phyloP scores from a whole-genome alignment of 2,329 filamentous ascomycete species.

The Metarhizium album region DNA sequence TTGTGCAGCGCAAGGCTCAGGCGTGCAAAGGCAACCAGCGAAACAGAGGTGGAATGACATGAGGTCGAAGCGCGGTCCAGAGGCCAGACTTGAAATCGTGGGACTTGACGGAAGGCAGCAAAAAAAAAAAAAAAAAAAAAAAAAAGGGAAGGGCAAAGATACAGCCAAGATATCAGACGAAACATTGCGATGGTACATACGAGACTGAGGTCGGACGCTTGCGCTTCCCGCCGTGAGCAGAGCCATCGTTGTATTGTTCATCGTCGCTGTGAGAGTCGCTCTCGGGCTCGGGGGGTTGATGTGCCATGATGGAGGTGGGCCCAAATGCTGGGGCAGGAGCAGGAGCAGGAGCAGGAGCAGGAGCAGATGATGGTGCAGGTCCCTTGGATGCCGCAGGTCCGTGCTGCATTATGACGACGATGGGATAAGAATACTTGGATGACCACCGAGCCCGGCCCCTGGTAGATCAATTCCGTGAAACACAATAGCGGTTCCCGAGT shows the following conservation, averaged over 20 bases:
- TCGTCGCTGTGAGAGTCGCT: conserved; percentile 43
- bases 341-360: background rate
- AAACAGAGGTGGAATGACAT: background rate
- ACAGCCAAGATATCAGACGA: background rate
- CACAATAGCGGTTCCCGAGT: background rate
- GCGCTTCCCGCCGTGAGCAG: conserved; percentile 35
- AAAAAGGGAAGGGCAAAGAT: too few species aligned
- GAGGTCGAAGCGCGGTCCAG: background rate
- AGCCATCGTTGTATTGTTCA: conserved; percentile 28
- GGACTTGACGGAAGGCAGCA: too few species aligned
- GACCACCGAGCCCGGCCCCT: background rate
- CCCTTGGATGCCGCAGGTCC: conserved; percentile 10
- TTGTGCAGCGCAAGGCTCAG: background rate
- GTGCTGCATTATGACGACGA: conserved; percentile 13
- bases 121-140: too few species aligned
- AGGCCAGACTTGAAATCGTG: background rate
- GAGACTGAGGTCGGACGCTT: conserved; percentile 52
- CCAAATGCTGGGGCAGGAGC: too few species aligned
- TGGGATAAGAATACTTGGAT: background rate
- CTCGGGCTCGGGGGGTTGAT: conserved; percentile 27
- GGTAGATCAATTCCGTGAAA: background rate
- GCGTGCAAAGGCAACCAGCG: background rate
- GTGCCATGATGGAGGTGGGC: conserved; percentile 19
- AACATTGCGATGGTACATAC: conserved; percentile 24
- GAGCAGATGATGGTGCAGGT: conserved; percentile 9